Conservation (phyloP, 139 green algal genomes). For the Coelastrella sp. region DNA sequence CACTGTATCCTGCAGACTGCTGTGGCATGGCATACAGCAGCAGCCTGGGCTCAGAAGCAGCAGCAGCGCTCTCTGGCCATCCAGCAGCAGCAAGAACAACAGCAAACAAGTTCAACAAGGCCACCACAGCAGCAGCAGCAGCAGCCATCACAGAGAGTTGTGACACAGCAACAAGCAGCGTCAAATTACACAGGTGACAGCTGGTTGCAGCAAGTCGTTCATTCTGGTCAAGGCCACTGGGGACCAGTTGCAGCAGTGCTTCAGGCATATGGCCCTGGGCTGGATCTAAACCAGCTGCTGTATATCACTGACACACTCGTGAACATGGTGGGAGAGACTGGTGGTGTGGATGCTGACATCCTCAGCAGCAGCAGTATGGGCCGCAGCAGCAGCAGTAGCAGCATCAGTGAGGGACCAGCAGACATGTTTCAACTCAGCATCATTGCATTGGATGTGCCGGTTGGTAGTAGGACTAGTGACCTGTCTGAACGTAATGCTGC, state of each 20-base stretch:
- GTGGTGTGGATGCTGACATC: too few species aligned
- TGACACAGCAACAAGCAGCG: not conserved
- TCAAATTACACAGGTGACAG: not conserved
- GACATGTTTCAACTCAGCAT: not conserved
- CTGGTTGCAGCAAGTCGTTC: not conserved
- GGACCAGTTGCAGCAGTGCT: constrained; percentile 22
- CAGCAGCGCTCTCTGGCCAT: too few species aligned
- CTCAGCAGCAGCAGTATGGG: constrained; percentile 32
- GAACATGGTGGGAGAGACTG: not conserved
- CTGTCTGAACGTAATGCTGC: too few species aligned
- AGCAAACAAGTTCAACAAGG: not conserved
- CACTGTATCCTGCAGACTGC: not conserved
- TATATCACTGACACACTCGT: not conserved
- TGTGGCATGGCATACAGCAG: constrained; percentile 10
- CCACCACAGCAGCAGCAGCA: not conserved
- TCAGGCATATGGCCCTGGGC: not conserved
- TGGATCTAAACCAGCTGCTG: constrained; percentile 15
- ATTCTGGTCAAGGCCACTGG: not conserved
- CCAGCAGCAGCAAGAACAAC: constrained; percentile 23
- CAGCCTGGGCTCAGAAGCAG: constrained; percentile 7
- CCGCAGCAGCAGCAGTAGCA: constrained; percentile 3
- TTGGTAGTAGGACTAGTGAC: too few species aligned
- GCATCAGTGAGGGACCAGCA: not conserved
- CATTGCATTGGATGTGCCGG: not conserved
- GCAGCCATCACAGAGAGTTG: not conserved